phyloP scores from a whole-genome alignment of 108 stramenopile species.

The Mediolabrus comicus region DNA sequence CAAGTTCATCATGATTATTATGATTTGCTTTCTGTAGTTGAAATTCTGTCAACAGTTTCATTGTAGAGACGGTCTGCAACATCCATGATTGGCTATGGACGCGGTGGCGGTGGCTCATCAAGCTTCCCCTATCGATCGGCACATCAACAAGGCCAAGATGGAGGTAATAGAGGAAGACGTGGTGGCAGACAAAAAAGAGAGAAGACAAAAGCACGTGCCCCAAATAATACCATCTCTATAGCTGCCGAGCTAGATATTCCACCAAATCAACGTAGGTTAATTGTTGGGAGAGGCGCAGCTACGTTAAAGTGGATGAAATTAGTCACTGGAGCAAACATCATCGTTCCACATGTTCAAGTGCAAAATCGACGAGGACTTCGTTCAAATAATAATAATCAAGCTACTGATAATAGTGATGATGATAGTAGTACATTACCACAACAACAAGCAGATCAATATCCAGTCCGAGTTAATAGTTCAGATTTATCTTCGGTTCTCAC shows the following conservation, averaged over 20 bases:
- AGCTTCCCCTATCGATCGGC: constrained; percentile 33
- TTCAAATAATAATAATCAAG: neutral
- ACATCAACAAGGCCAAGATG: constrained; percentile 39
- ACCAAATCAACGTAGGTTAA: constrained; percentile 12
- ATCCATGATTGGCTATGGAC: constrained; percentile 22
- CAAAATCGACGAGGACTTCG: neutral
- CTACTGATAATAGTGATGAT: neutral
- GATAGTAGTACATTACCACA: neutral
- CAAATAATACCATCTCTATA: neutral
- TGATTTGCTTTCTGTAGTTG: neutral
- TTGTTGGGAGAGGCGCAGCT: constrained; percentile 21
- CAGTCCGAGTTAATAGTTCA: constrained; percentile 24
- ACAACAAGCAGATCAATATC: constrained; percentile 11
- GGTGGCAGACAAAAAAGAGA: constrained; percentile 5
- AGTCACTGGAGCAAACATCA: constrained; percentile 20
- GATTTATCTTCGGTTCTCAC: constrained; percentile 13
- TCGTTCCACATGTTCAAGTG: constrained; percentile 15
- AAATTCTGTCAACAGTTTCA: too few species aligned
- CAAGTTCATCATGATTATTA: neutral
- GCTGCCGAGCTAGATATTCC: constrained; percentile 20
- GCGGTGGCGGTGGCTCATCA: constrained; percentile 23
- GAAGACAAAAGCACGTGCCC: neutral
- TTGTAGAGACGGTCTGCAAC: too few species aligned
- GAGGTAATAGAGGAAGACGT: neutral
- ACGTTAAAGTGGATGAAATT: constrained; percentile 23